Evolutionary conservation across 1,284 basidiomycete species (phyloP), one percentile per base, ranked within the genome.

Genomic region (Malassezia sp.): DNA sequence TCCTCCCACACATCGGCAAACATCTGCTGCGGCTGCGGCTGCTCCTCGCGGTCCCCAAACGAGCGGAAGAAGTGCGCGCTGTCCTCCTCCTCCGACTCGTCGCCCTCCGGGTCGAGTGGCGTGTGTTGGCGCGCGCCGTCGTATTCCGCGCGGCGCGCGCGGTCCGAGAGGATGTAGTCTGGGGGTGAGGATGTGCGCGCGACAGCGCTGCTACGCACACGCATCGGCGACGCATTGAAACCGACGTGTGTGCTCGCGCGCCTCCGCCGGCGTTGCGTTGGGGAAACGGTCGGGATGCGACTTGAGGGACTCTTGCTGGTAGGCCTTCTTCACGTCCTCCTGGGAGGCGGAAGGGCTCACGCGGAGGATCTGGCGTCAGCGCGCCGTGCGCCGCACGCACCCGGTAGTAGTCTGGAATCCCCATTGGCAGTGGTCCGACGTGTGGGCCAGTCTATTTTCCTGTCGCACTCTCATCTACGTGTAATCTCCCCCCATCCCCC

Each of bases 141-240:
- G 53, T 95, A 95, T 72, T 95, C 89, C 43, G 84, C 78, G 42
- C 88, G 76, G 32, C 80, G 75, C 14, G 56, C 60, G 2, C 79
- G 71, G 71, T 95, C 86, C 0, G 85, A 90, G 21, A 96, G 79
- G 7, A 93, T 85, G 70, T 89, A 96, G 74, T 95, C 51, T 56
- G 40, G n/a, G 5, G 23, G 29, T 11, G 15, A n/a, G 9, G 11
- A 31, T 27, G 26, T 27, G 26, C 26, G 7, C 26, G n/a, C n/a
- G n/a, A 27, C n/a, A 12, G 28, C 14, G 10, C 1, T 10, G 17
- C 3, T 22, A 56, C 54, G 40, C 33, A 56, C 47, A 95, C 9
- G 90, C 90, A 73, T 96, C 89, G 39, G 90, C 87, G 51, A 95
- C 82, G n/a, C 58, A 54, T 46, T 70, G 67, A 81, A 60, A 71